Evolutionary conservation across 2,329 filamentous ascomycete genomes (phyloP).

Genomic region (Polychaeton citri): DNA sequence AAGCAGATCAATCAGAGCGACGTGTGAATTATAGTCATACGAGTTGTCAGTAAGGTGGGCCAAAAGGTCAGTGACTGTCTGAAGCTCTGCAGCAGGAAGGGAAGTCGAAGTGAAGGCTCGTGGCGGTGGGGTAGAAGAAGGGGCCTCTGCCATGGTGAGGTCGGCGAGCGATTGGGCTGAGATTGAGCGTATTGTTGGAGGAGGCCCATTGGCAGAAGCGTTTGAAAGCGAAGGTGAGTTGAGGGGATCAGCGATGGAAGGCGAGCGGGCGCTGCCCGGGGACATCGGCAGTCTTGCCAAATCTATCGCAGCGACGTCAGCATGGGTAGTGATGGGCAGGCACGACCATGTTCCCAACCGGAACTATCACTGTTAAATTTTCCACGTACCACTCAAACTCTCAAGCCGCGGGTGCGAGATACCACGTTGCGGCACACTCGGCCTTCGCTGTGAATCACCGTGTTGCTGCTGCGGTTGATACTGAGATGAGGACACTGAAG

Average conservation of each 20-base stretch:
- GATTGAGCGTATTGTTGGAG: slow-evolving; percentile 23
- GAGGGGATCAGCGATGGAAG: neutral
- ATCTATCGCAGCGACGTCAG: neutral
- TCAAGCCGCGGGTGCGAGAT: neutral
- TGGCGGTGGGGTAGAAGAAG: slow-evolving; percentile 27
- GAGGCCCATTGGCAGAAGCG: slow-evolving; percentile 11
- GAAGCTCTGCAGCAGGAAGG: slow-evolving; percentile 29
- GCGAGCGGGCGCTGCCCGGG: slow-evolving; percentile 2
- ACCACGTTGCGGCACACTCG: neutral
- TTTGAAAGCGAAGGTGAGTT: neutral
- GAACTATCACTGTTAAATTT: neutral
- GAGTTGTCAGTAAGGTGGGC: slow-evolving; percentile 32
- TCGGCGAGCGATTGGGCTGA: slow-evolving; percentile 32
- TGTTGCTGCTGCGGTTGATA: neutral
- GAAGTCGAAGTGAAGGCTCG: slow-evolving; percentile 28
- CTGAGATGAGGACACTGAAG: slow-evolving; percentile 2
- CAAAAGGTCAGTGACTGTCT: slow-evolving; percentile 31
- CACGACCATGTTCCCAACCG: no score
- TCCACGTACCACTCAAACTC: neutral
- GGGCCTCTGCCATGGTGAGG: slow-evolving; percentile 34
- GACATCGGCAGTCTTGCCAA: slow-evolving; percentile 8
- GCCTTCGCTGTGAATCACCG: slow-evolving; percentile 3
- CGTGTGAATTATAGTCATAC: slow-evolving; percentile 36
- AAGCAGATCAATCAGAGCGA: slow-evolving; percentile 33
- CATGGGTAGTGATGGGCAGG: neutral